Base-by-base conservation (phyloP, 306 rosid genomes). In the Trifolium dubium region DNA sequence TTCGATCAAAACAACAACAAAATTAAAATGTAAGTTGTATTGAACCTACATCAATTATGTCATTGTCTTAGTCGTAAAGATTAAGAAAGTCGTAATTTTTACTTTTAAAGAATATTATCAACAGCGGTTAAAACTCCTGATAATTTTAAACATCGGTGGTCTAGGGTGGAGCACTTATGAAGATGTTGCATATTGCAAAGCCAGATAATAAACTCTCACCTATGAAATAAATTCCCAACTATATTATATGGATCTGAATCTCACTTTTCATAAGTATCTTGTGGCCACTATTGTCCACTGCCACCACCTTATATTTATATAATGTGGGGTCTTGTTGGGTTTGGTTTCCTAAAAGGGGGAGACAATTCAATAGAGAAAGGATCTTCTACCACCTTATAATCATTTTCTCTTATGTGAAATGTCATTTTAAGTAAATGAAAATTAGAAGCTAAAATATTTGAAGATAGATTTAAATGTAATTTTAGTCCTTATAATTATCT, bases 281-380 rank as follows among this genome's bases (percentile, higher is more conserved):
- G 74, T 39, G 53, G 61, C 70, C 47, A 79, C 34, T n/a, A 41
- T 51, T 64, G 34, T 41, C 17, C 50, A 74, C 47, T 63, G 64
- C 61, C 65, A 73, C 80, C 23, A 23, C 80, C 64, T 65, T 68
- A 53, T 51, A 59, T 50, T 77, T 54, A 50, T 50, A 50, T 67
- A 34, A 49, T 47, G 79, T 70, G 77, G 64, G 83, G 65, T 31
- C 30, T 60, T 31, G 41, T 13, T 60, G 23, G 55, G 17, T 50
- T 50, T 50, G 55, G 55, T 35, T 75, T 75, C 78, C 69, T 39
- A 50, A 62, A 72, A 55, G 64, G 72, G 47, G 41, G 67, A 41
- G 78, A 60, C 78, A 73, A 74, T 69, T 74, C 64, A 19, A 74
- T 53, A 76, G 64, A 64, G 67, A 60, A 72, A 34, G 43, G 78